Evolutionary conservation across 164 flowering plant genomes (phyloP).

Genomic region (Nymphaea thermarum): DNA sequence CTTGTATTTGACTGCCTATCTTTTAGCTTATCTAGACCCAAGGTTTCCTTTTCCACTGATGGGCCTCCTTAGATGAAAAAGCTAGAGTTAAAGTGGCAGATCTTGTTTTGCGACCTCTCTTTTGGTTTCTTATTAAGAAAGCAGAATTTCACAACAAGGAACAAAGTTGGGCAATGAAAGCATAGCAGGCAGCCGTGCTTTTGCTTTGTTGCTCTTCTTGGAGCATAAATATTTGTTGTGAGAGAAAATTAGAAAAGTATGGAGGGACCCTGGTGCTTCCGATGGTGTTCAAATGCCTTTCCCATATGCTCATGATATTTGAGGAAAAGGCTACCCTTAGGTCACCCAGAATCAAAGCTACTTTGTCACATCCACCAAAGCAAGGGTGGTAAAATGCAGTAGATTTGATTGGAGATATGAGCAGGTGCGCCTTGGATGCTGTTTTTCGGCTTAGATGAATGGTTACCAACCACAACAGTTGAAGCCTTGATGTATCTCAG

Average conservation of each 20-base stretch:
- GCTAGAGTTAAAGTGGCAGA: neutral
- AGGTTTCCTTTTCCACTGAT: neutral
- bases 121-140: neutral
- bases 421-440: too few relatives aligned
- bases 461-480: too few relatives aligned
- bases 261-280: neutral
- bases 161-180: neutral
- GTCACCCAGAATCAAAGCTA: too few relatives aligned
- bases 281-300: neutral
- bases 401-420: too few relatives aligned
- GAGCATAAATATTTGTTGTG: neutral
- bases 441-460: too few relatives aligned
- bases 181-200: neutral
- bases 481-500: too few relatives aligned
- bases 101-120: neutral
- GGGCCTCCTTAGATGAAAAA: neutral
- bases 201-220: neutral
- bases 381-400: too few relatives aligned
- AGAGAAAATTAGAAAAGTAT: too few relatives aligned
- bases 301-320: too few relatives aligned
- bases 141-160: neutral
- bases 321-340: too few relatives aligned
- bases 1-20: neutral
- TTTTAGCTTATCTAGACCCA: neutral
- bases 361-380: too few relatives aligned